These are phyloP conservation scores for Camellia oleifera DNA, from an alignment of 179 eudicot species.

Conservation along the genomic window DNA sequence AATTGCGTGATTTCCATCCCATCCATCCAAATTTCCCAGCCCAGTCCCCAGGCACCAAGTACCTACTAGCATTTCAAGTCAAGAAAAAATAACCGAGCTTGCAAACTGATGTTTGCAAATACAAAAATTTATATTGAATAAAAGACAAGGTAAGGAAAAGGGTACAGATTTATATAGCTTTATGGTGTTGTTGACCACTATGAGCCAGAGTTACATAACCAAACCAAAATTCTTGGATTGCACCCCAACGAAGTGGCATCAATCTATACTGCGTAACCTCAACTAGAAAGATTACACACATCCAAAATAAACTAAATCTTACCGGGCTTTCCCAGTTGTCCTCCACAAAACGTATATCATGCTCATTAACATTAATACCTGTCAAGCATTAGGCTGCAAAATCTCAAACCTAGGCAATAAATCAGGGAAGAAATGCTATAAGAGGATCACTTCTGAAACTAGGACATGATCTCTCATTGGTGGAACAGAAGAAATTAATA, in stretches of 20 bases:
- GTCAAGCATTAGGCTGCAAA: slow-evolving; percentile 25
- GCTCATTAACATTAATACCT: slow-evolving; percentile 92
- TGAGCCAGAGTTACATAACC: neutral
- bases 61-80: slow-evolving; percentile 48
- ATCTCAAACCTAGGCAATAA: neutral
- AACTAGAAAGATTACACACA: neutral
- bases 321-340: slow-evolving; percentile 99
- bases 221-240: neutral
- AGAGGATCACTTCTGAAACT: neutral
- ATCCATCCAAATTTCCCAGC: slow-evolving; percentile 99
- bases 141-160: neutral
- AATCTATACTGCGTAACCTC: neutral
- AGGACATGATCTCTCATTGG: neutral
- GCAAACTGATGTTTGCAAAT: neutral
- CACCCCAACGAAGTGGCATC: neutral
- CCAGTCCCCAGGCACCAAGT: slow-evolving; percentile 99
- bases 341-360: slow-evolving; percentile 98
- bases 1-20: slow-evolving; percentile 99
- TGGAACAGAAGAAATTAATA: neutral
- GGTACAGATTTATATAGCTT: neutral
- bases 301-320: slow-evolving; percentile 23
- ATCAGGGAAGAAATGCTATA: neutral
- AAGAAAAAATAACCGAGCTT: slow-evolving; percentile 6
- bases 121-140: neutral
- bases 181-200: slow-evolving; percentile 1